Conservation (phyloP, 75 land plant genomes). For the Picea sitchensis region DNA sequence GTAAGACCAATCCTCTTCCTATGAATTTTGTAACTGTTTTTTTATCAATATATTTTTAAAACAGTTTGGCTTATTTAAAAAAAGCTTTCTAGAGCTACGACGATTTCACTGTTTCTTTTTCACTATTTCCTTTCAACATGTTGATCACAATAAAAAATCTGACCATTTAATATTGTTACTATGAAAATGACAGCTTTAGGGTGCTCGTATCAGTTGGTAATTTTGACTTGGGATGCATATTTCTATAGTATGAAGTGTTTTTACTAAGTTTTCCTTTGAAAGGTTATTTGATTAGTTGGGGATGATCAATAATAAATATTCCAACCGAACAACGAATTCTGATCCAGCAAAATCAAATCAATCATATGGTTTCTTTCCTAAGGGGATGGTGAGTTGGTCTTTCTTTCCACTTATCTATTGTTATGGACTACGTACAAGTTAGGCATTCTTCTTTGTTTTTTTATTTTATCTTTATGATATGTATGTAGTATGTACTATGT, state of each 20-base stretch:
- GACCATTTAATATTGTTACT: background rate
- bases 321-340: too few species aligned
- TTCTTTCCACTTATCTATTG: too few species aligned
- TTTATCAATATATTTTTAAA: background rate
- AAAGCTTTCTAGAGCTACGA: background rate
- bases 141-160: background rate
- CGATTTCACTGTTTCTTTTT: background rate
- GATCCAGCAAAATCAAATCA: background rate
- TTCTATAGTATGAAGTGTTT: background rate
- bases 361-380: background rate
- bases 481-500: too few species aligned
- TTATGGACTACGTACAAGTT: too few species aligned
- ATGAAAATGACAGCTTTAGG: background rate
- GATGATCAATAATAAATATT: too few species aligned
- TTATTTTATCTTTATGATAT: too few species aligned
- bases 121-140: background rate
- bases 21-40: background rate
- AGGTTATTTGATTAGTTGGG: background rate
- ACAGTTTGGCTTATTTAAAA: background rate
- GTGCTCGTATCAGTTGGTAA: background rate
- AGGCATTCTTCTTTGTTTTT: too few species aligned
- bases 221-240: background rate
- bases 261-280: background rate
- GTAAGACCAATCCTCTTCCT: background rate
- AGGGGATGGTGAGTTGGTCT: background rate